Evolutionary conservation across 225 moss, liverwort and hornwort species (phyloP).

Genomic region (Pseudisothecium myosuroides): DNA sequence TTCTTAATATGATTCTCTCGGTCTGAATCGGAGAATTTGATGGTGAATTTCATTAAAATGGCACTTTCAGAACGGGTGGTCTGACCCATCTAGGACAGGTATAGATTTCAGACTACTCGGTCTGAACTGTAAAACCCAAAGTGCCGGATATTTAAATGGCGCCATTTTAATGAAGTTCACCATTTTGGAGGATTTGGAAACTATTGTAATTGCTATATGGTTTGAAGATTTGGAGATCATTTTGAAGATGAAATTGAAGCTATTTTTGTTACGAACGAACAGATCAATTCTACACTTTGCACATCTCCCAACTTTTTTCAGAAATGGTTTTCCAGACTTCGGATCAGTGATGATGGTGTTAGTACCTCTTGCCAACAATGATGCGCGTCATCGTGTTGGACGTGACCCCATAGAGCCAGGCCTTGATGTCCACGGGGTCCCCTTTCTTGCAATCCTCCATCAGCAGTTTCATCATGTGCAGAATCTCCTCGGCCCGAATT

Average conservation of each 20-base stretch:
- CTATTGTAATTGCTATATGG: no score
- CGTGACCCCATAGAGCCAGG: background rate
- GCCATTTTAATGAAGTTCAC: no score
- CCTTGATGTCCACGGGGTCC: background rate
- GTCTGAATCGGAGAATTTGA: no score
- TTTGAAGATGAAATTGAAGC: background rate
- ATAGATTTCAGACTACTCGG: no score
- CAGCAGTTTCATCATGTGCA: slow-evolving; percentile 1
- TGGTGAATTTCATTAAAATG: no score
- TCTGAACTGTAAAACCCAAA: no score
- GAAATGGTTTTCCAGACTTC: background rate
- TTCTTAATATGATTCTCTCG: background rate
- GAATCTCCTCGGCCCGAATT: background rate
- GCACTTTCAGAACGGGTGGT: no score
- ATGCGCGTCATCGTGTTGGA: slow-evolving; percentile 11
- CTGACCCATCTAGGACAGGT: no score
- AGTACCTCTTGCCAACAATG: background rate
- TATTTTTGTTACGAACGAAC: background rate
- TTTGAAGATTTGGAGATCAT: background rate
- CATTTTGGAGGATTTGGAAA: background rate
- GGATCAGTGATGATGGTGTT: background rate
- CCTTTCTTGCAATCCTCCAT: background rate
- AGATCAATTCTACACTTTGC: background rate
- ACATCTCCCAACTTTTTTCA: no score
- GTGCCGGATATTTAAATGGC: no score